These are phyloP conservation scores for Suillus sp. DNA, from an alignment of 768 basidiomycete genomes.

Conservation along the genomic window DNA sequence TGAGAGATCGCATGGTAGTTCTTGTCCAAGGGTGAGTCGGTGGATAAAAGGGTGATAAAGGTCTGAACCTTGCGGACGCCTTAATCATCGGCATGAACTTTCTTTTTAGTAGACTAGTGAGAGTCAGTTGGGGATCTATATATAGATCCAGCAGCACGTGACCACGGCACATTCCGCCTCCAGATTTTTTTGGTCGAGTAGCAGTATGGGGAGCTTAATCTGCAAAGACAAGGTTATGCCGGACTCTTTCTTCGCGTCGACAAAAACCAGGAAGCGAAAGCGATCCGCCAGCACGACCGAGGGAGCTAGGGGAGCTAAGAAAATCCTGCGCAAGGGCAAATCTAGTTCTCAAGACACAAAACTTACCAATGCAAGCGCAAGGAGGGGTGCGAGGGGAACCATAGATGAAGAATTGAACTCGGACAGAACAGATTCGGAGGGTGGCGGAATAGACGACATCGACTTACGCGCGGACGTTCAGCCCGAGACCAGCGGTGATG, in stretches of 20 bases:
- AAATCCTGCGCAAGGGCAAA: slow-evolving; percentile 21
- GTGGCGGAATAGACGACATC: slow-evolving; percentile 65
- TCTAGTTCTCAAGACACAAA: slow-evolving; percentile 16
- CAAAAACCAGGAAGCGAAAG: slow-evolving; percentile 65
- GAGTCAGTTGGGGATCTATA: background rate
- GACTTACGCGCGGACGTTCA: slow-evolving; percentile 66
- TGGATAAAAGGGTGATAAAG: slow-evolving; percentile 14
- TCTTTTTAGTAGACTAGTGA: background rate
- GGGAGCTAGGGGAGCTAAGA: slow-evolving; percentile 26
- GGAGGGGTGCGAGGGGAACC: slow-evolving; percentile 24
- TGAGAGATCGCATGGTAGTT: slow-evolving; percentile 56
- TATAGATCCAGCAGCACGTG: slow-evolving; percentile 14
- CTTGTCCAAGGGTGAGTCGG: slow-evolving; percentile 7
- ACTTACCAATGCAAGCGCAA: slow-evolving; percentile 27
- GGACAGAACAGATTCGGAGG: slow-evolving; percentile 58
- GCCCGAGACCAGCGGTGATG: slow-evolving; percentile 69
- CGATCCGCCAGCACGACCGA: slow-evolving; percentile 41
- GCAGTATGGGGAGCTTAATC: background rate
- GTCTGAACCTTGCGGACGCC: background rate
- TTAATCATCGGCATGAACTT: slow-evolving; percentile 8
- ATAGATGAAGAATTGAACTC: slow-evolving; percentile 69
- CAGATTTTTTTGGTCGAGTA: slow-evolving; percentile 26
- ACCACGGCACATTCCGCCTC: slow-evolving; percentile 17
- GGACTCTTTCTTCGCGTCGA: slow-evolving; percentile 77
- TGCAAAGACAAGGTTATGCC: slow-evolving; percentile 52